Percentiles rank a stretch among this genome's conserved stretches.
Evolutionary conservation across 1,284 basidiomycete species (phyloP).

Genomic region (Sanghuangporus sanghuang): DNA sequence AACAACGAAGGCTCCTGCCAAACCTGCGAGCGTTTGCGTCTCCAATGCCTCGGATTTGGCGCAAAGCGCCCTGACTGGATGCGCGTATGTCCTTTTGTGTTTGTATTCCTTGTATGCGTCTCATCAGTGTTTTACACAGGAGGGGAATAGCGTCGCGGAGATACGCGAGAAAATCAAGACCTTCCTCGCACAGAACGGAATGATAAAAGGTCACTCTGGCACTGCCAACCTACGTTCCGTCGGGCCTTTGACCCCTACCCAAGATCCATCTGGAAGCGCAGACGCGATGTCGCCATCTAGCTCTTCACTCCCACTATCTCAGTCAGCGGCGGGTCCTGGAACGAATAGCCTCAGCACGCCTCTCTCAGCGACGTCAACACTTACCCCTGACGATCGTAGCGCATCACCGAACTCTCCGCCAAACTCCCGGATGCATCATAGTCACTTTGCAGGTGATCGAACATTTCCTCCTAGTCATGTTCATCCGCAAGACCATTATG

Average conservation of each 20-base stretch:
- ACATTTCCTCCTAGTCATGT: neutral
- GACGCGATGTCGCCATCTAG: neutral
- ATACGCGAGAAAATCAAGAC: conserved; percentile 72
- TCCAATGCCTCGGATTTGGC: conserved; percentile 84
- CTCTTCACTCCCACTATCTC: neutral
- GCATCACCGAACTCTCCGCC: neutral
- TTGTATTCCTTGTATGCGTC: conserved; percentile 9
- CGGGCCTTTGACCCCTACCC: neutral
- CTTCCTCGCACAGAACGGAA: conserved; percentile 71
- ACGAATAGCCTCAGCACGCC: neutral
- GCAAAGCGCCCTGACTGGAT: conserved; percentile 82
- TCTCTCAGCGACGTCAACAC: neutral
- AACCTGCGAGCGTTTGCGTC: conserved; percentile 70
- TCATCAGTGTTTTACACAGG: conserved; percentile 34
- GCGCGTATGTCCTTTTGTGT: conserved; percentile 39
- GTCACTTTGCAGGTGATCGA: neutral
- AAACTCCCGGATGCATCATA: neutral
- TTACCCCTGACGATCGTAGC: neutral
- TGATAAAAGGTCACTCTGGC: conserved; percentile 76
- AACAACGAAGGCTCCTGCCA: conserved; percentile 58
- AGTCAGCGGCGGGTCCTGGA: neutral
- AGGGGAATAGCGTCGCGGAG: conserved; percentile 59
- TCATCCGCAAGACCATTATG: neutral
- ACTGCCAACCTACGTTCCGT: neutral
- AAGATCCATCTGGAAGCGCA: neutral